These are phyloP conservation scores for Mycosarcoma mackinlayi DNA, from an alignment of 1,284 basidiomycete species.

Conservation along the genomic window DNA sequence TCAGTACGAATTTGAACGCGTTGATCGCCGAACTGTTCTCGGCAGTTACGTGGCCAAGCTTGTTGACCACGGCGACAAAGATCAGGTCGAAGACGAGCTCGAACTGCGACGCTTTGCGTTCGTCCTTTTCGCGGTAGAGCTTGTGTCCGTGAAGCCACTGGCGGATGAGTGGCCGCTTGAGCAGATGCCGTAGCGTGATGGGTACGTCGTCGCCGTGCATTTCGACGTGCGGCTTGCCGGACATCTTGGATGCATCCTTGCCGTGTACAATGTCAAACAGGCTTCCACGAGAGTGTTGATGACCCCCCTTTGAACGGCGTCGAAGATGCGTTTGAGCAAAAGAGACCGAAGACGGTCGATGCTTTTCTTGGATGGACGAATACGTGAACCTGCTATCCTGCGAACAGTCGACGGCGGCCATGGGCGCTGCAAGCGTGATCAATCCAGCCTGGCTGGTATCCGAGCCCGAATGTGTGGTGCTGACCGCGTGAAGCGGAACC, in stretches of 20 bases:
- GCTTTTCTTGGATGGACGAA: slow-evolving; percentile 11
- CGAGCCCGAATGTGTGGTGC: not conserved
- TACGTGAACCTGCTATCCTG: slow-evolving; percentile 22
- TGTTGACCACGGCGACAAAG: slow-evolving; percentile 58
- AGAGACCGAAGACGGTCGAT: not conserved
- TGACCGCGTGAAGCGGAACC: slow-evolving; percentile 18
- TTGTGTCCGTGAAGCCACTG: slow-evolving; percentile 66
- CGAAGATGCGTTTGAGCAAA: slow-evolving; percentile 11
- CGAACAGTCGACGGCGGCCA: slow-evolving; percentile 11
- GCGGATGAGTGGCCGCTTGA: slow-evolving; percentile 64
- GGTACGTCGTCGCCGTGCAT: slow-evolving; percentile 57
- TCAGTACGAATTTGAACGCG: slow-evolving; percentile 64
- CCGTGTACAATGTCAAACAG: slow-evolving; percentile 46
- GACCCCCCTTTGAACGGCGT: slow-evolving; percentile 21
- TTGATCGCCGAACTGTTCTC: slow-evolving; percentile 61
- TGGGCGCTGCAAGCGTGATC: slow-evolving; percentile 18
- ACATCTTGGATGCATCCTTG: slow-evolving; percentile 7
- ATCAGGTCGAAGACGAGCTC: slow-evolving; percentile 68
- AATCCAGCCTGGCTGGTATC: slow-evolving; percentile 11
- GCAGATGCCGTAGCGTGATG: slow-evolving; percentile 58
- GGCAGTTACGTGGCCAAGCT: slow-evolving; percentile 58
- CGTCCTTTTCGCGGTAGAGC: slow-evolving; percentile 63
- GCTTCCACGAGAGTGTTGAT: slow-evolving; percentile 20
- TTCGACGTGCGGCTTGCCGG: slow-evolving; percentile 36
- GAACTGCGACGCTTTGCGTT: slow-evolving; percentile 62